Evolutionary conservation across 2,329 filamentous ascomycete genomes (phyloP).

Genomic region (Fusarium pilosicola): DNA sequence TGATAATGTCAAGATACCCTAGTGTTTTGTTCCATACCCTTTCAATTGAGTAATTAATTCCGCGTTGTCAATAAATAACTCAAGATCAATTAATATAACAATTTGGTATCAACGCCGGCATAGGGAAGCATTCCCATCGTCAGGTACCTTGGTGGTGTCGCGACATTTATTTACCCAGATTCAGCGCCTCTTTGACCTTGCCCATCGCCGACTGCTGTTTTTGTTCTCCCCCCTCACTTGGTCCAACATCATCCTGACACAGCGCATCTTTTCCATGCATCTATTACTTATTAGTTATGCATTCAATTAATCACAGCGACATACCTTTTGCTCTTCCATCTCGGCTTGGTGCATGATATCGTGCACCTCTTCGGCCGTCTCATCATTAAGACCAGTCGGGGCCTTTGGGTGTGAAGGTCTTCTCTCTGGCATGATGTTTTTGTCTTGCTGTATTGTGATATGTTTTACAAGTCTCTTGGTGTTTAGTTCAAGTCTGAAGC

Average conservation of each 20-base stretch:
- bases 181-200: conserved; percentile 44
- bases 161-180: conserved; percentile 36
- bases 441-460: not conserved
- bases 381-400: conserved; percentile 43
- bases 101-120: conserved; percentile 19
- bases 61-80: not conserved
- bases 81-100: conserved; percentile 9
- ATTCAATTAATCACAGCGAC: fast-evolving
- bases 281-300: conserved; percentile 1
- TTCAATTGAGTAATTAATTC: not conserved
- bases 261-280: conserved; percentile 41
- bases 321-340: conserved; percentile 47
- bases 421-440: conserved; percentile 25
- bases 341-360: conserved; percentile 51
- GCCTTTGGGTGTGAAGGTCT: conserved; percentile 21
- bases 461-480: not conserved
- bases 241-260: conserved; percentile 33
- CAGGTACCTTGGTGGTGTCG: not conserved
- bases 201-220: conserved; percentile 30
- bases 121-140: not conserved
- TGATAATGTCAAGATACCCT: conserved; percentile 38
- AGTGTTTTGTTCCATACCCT: conserved; percentile 11
- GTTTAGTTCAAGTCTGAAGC: not conserved
- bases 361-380: conserved; percentile 47
- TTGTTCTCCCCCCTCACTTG: conserved; percentile 1